Conservation (phyloP, 2,329 filamentous ascomycete genomes). For the Colletotrichum endophyticum region DNA sequence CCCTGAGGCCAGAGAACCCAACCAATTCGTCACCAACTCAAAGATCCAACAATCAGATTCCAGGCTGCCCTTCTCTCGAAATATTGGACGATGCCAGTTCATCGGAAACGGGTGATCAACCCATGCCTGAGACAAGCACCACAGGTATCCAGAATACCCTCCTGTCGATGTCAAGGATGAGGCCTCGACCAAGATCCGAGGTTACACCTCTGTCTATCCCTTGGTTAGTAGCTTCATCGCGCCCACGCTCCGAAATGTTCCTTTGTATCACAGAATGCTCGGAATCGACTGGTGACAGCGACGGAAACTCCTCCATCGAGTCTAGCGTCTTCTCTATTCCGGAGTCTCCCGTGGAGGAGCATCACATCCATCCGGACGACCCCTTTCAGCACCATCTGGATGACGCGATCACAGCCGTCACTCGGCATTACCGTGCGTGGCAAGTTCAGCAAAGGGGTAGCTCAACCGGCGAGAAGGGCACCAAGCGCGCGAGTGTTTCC, state of each 20-base stretch:
- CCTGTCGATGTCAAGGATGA: neutral
- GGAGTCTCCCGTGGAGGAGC: neutral
- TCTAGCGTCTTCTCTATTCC: slow-evolving; percentile 8
- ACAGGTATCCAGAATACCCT: neutral
- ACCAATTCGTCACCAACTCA: neutral
- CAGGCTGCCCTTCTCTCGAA: neutral
- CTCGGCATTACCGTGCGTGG: neutral
- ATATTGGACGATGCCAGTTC: neutral
- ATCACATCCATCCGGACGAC: neutral
- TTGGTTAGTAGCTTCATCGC: neutral
- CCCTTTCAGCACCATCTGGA: neutral
- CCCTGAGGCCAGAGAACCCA: neutral
- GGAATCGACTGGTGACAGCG: neutral
- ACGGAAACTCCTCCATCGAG: neutral
- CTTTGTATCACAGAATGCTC: neutral
- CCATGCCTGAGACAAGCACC: neutral
- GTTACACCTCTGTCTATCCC: neutral
- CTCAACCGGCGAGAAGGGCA: neutral
- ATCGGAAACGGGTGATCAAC: neutral
- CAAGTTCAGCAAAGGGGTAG: neutral
- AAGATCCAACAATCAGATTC: neutral
- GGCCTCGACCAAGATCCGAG: neutral
- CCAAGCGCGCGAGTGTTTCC: neutral
- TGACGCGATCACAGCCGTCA: neutral
- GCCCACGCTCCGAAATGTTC: neutral